phyloP scores from a whole-genome alignment of 768 basidiomycete genomes.

The Pisolithus tinctorius region DNA sequence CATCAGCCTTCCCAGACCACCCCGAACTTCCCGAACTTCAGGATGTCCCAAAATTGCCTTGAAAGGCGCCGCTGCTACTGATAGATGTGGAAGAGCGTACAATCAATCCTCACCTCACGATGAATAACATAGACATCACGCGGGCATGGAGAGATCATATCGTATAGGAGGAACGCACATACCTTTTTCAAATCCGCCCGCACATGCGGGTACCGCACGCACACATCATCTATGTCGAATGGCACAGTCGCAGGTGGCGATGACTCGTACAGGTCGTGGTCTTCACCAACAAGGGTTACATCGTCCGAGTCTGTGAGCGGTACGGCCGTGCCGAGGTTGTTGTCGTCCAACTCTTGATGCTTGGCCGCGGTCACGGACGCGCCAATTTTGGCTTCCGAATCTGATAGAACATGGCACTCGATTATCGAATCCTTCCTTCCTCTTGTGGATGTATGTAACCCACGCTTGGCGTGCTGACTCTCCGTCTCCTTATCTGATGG shows the following conservation, averaged over 20 bases:
- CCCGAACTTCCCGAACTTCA: neutral
- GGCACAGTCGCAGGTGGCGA: neutral
- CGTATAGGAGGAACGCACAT: constrained; percentile 1
- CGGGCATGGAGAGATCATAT: neutral
- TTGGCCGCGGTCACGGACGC: neutral
- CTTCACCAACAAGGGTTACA: constrained; percentile 21
- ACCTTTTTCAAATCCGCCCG: constrained; percentile 20
- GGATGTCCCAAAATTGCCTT: neutral
- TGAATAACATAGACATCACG: too few relatives aligned
- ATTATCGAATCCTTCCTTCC: neutral
- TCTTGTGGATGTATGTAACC: neutral
- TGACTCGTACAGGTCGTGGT: constrained; percentile 10
- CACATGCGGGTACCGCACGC: constrained; percentile 12
- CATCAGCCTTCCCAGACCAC: neutral
- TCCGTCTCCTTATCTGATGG: neutral
- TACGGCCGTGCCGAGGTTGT: constrained; percentile 1
- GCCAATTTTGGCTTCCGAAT: neutral
- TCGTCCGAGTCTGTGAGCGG: constrained; percentile 18
- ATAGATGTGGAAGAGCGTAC: neutral
- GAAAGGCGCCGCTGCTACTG: constrained; percentile 26
- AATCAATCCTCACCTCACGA: neutral
- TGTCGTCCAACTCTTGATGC: neutral
- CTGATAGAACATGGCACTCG: neutral
- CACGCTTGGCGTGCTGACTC: neutral
- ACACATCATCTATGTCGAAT: constrained; percentile 15